These are phyloP conservation scores for Wickerhamiella musiphila DNA, from an alignment of 805 yeast genomes.

Conservation along the genomic window DNA sequence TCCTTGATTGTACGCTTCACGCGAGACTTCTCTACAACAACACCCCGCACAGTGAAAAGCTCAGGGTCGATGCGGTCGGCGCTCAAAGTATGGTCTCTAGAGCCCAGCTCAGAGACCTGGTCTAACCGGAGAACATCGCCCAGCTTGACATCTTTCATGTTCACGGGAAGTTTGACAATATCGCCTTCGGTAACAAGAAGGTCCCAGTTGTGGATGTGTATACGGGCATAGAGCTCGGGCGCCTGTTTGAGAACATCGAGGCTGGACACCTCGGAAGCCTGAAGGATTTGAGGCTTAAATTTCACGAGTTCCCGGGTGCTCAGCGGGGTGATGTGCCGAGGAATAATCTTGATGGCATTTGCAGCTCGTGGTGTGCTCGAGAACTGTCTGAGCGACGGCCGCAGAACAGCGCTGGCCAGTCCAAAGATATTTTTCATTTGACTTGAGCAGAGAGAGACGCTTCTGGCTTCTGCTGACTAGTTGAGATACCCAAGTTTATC, in stretches of 20 bases:
- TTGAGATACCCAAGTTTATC: too few relatives aligned
- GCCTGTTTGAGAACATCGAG: slow-evolving; percentile 44
- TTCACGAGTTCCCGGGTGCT: slow-evolving; percentile 12
- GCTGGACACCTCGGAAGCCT: slow-evolving; percentile 16
- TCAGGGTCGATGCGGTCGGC: slow-evolving; percentile 34
- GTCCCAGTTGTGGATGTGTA: slow-evolving; percentile 67
- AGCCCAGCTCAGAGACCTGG: slow-evolving; percentile 68
- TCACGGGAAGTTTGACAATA: slow-evolving; percentile 58
- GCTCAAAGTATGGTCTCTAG: slow-evolving; percentile 58
- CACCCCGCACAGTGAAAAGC: slow-evolving; percentile 47
- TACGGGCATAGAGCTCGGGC: slow-evolving; percentile 59
- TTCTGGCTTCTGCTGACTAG: too few relatives aligned
- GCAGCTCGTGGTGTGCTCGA: neutral
- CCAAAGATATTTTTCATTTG: slow-evolving; percentile 4
- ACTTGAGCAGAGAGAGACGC: too few relatives aligned
- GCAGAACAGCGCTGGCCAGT: neutral
- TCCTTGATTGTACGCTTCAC: slow-evolving; percentile 47
- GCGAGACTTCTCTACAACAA: slow-evolving; percentile 73
- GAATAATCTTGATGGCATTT: neutral
- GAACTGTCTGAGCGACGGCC: neutral
- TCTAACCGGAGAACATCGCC: slow-evolving; percentile 68
- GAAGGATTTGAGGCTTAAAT: slow-evolving; percentile 7
- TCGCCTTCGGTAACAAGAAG: slow-evolving; percentile 89
- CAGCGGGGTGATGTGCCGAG: slow-evolving; percentile 2
- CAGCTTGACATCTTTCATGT: slow-evolving; percentile 54